Evolutionary conservation across 1,284 basidiomycete genomes (phyloP).

Genomic region (Anthracocystis walkeri): DNA sequence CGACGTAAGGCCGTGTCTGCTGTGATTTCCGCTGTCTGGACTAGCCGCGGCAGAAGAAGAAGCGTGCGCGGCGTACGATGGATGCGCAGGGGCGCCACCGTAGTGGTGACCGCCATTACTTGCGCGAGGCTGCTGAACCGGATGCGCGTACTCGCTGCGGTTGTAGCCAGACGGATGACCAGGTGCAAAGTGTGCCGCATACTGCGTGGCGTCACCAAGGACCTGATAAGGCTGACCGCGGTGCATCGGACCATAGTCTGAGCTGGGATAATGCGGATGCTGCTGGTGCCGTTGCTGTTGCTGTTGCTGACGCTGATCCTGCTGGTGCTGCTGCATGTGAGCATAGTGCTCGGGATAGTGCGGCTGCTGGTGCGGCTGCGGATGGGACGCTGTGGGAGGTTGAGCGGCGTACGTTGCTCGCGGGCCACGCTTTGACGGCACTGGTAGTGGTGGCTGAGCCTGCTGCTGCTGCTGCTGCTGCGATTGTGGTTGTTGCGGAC

Average conservation of each 20-base stretch:
- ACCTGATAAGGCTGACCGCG: conserved; percentile 7
- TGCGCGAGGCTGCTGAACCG: conserved; percentile 5
- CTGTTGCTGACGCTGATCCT: conserved; percentile 5
- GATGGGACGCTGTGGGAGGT: conserved; percentile 7
- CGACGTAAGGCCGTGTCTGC: background rate
- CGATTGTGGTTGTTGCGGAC: conserved; percentile 11
- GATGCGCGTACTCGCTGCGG: conserved; percentile 12
- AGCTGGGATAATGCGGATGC: background rate
- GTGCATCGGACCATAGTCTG: conserved; percentile 14
- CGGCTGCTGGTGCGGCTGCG: conserved; percentile 2
- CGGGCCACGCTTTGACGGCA: conserved; percentile 28
- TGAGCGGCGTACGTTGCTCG: conserved; percentile 38
- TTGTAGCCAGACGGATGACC: conserved; percentile 1
- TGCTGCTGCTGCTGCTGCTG: conserved; percentile 13
- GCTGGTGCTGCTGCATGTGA: conserved; percentile 9
- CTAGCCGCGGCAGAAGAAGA: background rate
- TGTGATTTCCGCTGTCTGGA: conserved; percentile 1
- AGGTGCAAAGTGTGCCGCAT: background rate
- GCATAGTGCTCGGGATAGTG: conserved; percentile 17
- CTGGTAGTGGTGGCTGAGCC: background rate
- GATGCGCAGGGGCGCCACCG: conserved; percentile 1
- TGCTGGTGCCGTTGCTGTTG: conserved; percentile 9
- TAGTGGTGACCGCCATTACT: conserved; percentile 1
- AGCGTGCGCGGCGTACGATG: background rate
- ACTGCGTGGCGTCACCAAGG: conserved; percentile 2